Conservation (phyloP, 2,329 filamentous ascomycete genomes). For the Byssochlamys sp. region DNA sequence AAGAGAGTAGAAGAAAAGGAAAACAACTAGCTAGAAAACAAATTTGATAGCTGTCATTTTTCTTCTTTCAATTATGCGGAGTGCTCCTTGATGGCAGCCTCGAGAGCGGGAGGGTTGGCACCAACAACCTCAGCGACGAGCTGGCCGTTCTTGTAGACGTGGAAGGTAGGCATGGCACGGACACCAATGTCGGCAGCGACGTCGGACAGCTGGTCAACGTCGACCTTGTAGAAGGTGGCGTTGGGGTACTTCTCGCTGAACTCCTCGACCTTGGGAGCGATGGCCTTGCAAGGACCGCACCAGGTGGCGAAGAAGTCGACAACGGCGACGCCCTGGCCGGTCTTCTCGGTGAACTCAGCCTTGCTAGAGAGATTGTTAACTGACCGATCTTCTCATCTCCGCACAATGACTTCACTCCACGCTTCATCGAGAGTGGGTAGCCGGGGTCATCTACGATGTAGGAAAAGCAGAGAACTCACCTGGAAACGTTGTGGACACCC, state of each 20-base stretch:
- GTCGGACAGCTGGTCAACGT: constrained; percentile 72
- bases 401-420: too few species aligned
- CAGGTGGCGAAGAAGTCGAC: constrained; percentile 82
- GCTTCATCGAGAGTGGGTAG: background rate
- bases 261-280: constrained; percentile 65
- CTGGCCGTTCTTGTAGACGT: constrained; percentile 70
- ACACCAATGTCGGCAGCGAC: constrained; percentile 69
- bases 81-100: constrained; percentile 28
- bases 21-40: background rate
- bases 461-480: constrained; percentile 24
- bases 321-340: constrained; percentile 48
- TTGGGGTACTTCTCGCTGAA: constrained; percentile 49
- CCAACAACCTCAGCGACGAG: constrained; percentile 67
- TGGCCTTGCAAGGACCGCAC: constrained; percentile 92
- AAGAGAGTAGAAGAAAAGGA: background rate
- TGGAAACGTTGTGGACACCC: constrained; percentile 35
- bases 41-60: background rate
- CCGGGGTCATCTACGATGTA: constrained; percentile 9
- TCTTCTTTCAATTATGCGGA: constrained; percentile 9
- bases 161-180: constrained; percentile 87
- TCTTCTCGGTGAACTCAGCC: constrained; percentile 48
- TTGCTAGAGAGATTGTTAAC: constrained; percentile 38
- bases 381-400: too few species aligned
- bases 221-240: constrained; percentile 75
- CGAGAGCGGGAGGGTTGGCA: constrained; percentile 64